These are phyloP conservation scores for Saccharomyces hybrid DNA, from an alignment of 1,139 yeast genomes.

Conservation along the genomic window DNA sequence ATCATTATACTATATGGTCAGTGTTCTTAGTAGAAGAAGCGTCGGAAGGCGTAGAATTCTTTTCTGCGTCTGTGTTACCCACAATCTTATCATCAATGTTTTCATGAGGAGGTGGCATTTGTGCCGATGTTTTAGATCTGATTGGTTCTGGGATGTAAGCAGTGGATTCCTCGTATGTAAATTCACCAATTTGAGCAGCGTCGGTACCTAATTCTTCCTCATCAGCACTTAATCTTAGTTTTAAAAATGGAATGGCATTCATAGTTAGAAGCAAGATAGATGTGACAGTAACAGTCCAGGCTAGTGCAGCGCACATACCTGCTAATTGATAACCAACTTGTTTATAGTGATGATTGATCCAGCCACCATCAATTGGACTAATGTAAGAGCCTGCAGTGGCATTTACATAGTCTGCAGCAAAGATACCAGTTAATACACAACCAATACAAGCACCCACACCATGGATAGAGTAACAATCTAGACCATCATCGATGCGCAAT, in stretches of 20 bases:
- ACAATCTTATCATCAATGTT: slow-evolving; percentile 32
- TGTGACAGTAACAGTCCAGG: slow-evolving; percentile 78
- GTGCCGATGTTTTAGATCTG: slow-evolving; percentile 40
- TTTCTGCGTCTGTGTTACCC: neutral
- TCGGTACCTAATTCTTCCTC: slow-evolving; percentile 90
- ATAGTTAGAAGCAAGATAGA: slow-evolving; percentile 58
- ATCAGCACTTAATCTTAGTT: slow-evolving; percentile 78
- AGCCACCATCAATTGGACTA: slow-evolving; percentile 71
- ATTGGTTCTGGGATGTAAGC: slow-evolving; percentile 72
- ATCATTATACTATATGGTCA: neutral
- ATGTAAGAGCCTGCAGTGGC: slow-evolving; percentile 61
- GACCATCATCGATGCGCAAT: slow-evolving; percentile 83
- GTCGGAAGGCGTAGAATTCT: neutral
- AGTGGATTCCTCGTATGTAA: slow-evolving; percentile 58
- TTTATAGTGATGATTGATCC: slow-evolving; percentile 84
- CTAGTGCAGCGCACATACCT: slow-evolving; percentile 63
- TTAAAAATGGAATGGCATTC: slow-evolving; percentile 78
- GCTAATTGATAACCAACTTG: slow-evolving; percentile 95
- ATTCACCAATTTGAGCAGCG: slow-evolving; percentile 81
- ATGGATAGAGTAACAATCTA: slow-evolving; percentile 90
- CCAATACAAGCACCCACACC: slow-evolving; percentile 93
- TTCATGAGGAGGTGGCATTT: slow-evolving; percentile 26
- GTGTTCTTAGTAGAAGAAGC: neutral
- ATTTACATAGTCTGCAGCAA: slow-evolving; percentile 89
- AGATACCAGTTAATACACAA: slow-evolving; percentile 76